Evolutionary conservation across 495 filamentous ascomycete genomes (phyloP).

Genomic region (Aspergillus kassunensis): DNA sequence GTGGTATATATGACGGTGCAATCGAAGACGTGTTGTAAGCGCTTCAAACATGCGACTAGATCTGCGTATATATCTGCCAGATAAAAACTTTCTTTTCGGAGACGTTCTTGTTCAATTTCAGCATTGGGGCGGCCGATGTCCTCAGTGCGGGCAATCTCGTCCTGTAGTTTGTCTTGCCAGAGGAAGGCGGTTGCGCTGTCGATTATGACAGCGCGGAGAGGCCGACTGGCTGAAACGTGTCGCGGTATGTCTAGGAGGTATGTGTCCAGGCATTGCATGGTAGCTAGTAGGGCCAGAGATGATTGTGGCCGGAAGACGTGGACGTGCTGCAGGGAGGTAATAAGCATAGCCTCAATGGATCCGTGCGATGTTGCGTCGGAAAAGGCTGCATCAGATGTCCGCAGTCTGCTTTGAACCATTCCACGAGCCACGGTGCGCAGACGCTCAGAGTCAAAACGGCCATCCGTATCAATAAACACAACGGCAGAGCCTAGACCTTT

Average conservation of each 20-base stretch:
- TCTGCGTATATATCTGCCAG: conserved; percentile 34
- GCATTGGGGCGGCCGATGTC: conserved; percentile 31
- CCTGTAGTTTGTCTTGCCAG: conserved; percentile 52
- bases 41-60: conserved; percentile 31
- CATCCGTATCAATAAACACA: conserved; percentile 66
- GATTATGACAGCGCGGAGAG: conserved; percentile 48
- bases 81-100: conserved; percentile 28
- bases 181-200: conserved; percentile 55
- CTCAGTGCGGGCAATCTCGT: conserved; percentile 40
- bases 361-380: conserved; percentile 10
- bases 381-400: neutral
- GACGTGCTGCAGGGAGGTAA: conserved; percentile 41
- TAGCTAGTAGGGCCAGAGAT: conserved; percentile 48
- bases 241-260: conserved; percentile 49
- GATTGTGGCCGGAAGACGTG: conserved; percentile 56
- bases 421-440: conserved; percentile 41
- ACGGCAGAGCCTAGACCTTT: conserved; percentile 56
- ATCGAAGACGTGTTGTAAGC: conserved; percentile 33
- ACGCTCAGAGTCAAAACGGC: conserved; percentile 58
- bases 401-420: conserved; percentile 18
- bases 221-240: conserved; percentile 46
- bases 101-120: conserved; percentile 31
- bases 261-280: conserved; percentile 39
- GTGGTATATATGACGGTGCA: conserved; percentile 41
- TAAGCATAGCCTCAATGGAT: conserved; percentile 30